These are phyloP conservation scores for Dictyostelium intermedium DNA, from an alignment of 78 protist species.

Conservation along the genomic window DNA sequence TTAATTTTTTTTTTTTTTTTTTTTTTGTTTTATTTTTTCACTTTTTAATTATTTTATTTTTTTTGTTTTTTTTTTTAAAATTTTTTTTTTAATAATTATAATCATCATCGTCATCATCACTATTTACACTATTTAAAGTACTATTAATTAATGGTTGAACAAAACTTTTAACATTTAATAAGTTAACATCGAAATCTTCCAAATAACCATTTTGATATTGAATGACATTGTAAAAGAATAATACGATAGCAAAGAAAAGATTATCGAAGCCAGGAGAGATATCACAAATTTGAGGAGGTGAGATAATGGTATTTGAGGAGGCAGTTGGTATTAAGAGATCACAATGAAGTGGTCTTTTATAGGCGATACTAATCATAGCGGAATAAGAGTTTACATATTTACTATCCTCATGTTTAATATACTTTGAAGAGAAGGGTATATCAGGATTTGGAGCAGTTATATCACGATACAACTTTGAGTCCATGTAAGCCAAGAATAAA, in stretches of 20 bases:
- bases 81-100: neutral
- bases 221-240: slow-evolving; percentile 49
- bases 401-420: neutral
- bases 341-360: slow-evolving; percentile 52
- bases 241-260: slow-evolving; percentile 43
- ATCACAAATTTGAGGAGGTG: neutral
- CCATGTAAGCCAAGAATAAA: slow-evolving; percentile 61
- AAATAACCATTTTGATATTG: slow-evolving; percentile 56
- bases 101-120: slow-evolving; percentile 8
- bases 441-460: slow-evolving; percentile 70
- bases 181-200: neutral
- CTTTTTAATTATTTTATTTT: too few relatives aligned
- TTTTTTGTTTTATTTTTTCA: neutral
- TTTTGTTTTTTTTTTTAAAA: neutral
- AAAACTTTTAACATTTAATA: neutral
- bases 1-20: neutral
- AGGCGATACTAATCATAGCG: slow-evolving; percentile 29
- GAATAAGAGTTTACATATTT: neutral
- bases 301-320: neutral
- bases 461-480: slow-evolving; percentile 34
- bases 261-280: slow-evolving; percentile 71
- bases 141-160: neutral
- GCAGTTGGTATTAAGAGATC: slow-evolving; percentile 23
- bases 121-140: neutral
- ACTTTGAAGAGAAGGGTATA: slow-evolving; percentile 63